Conservation (phyloP, 306 rosid genomes). For the Cucurbita maxima region DNA sequence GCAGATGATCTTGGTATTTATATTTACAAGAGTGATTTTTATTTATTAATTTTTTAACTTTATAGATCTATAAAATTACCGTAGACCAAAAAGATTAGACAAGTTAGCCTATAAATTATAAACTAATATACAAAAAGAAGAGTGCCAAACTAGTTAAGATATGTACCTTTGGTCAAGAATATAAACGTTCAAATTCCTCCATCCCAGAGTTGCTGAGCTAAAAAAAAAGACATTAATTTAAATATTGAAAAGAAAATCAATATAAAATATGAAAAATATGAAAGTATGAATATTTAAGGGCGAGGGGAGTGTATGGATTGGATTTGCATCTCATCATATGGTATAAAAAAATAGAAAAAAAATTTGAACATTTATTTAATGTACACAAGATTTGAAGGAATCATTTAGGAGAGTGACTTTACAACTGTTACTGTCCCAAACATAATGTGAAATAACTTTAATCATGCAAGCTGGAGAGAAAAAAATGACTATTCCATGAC, state of each 20-base stretch:
- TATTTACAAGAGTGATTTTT: too few relatives aligned
- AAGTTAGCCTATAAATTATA: too few relatives aligned
- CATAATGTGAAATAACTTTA: slow-evolving; percentile 1
- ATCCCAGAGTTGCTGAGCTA: background rate
- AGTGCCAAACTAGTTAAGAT: too few relatives aligned
- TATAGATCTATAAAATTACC: too few relatives aligned
- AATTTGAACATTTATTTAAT: background rate
- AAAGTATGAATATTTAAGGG: background rate
- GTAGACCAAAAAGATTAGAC: too few relatives aligned
- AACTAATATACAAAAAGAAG: too few relatives aligned
- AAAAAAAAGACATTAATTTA: too few relatives aligned
- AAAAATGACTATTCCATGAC: background rate
- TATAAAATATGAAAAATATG: background rate
- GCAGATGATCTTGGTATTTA: too few relatives aligned
- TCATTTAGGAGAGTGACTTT: background rate
- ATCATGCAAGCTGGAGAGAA: background rate
- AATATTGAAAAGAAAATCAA: too few relatives aligned
- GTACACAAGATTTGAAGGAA: background rate
- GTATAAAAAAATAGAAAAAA: background rate
- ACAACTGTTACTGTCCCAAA: slow-evolving; percentile 3
- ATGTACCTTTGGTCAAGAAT: background rate
- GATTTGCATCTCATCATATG: background rate
- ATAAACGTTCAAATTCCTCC: background rate
- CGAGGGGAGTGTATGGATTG: background rate
- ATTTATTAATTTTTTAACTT: too few relatives aligned